Base-by-base conservation (phyloP, 148 eudicot genomes). In the Chenopodium quinoa region DNA sequence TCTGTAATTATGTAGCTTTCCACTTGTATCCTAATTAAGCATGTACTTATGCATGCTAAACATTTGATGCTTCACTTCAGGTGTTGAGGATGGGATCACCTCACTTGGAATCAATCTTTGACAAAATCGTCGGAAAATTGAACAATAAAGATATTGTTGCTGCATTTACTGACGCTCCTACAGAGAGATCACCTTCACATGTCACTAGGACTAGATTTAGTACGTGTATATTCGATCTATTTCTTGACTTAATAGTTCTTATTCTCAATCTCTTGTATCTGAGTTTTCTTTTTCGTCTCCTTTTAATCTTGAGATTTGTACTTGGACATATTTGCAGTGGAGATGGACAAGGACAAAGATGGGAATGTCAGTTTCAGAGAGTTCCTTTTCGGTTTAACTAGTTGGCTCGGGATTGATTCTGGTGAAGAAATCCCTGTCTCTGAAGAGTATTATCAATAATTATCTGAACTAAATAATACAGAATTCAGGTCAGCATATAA, bases 341-440 rank as follows among this genome's bases (percentile, higher is more conserved):
- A 93, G 88, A 89, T 90, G 93, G 91, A 91, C 86, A 87, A 77
- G 86, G 89, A 89, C 86, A 85, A 78, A 82, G 82, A 90, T 69
- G 95, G 97, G 71, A 87, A 89, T 40, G 91, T 93, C 83, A 90
- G 87, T 73, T 90, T 87, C 83, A 86, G 91, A 80, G 95, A 91
- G 72, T 88, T 91, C 56, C 85, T 88, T 11, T 91, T 88, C 31
- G 85, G 91, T 60, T 79, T 91, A 78, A 81, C 90, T 70, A 70
- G 85, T 74, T 89, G 93, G 93, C 89, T 90, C 31, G 91, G 90
- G 68, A 76, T 93, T 17, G 95, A 92, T 31, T 75, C 68, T 16
- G 88, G 87, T 66, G 91, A 89, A 71, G 91, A 93, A 74, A 81
- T 78, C 79, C 80, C 79, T 75, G 72, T 80, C 17, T 40, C 9